Evolutionary conservation across 257 asterid species (phyloP), one percentile per base, ranked within the genome.

Genomic region (Handroanthus guayacan): DNA sequence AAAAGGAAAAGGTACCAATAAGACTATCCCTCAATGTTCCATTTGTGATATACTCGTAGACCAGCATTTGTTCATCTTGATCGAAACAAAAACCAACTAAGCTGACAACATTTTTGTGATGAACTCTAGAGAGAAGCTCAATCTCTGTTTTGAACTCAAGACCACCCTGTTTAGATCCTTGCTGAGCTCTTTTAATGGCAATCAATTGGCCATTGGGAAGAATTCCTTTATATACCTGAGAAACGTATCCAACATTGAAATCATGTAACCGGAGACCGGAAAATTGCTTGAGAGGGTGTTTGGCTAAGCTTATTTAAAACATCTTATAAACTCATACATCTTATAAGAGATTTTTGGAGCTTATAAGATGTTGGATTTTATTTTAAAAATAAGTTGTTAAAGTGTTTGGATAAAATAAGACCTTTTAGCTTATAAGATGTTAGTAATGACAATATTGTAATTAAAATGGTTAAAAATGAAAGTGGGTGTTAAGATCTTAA

Each of bases 51-150:
- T 84, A 92, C 82, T 94, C 97, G 54, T 94, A 94, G 60, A 94
- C 83, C 85, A 94, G 76, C 96, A 92, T 90, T 36, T 89, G 94
- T 80, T 94, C 98, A 20, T 82, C 90, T 41, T 89, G 93, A 67
- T 90, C 96, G 51, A 92, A 94, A 74, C 96, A 94, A 64, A 94
- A 90, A n/a, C 98, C 98, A 7, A 83, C 82, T 3, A 94, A 88
- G 57, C 84, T 47, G 31, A 94, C 98, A 0, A 94, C 84, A 52
- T 94, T 94, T 75, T 83, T 94, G 93, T 94, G 97, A 81, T 94
- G 99, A 85, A 92, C 99, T 76, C 99, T 90, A 2, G 99, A 92
- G 80, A 94, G 99, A 79, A 90, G 96, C 85, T 94, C 99, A 69
- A 94, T 90, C 91, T 94, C 99, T 14, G 93, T 92, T 86, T 90